These are phyloP conservation scores for Dendrobium huoshanense DNA, from an alignment of 106 monocot species.

Conservation along the genomic window DNA sequence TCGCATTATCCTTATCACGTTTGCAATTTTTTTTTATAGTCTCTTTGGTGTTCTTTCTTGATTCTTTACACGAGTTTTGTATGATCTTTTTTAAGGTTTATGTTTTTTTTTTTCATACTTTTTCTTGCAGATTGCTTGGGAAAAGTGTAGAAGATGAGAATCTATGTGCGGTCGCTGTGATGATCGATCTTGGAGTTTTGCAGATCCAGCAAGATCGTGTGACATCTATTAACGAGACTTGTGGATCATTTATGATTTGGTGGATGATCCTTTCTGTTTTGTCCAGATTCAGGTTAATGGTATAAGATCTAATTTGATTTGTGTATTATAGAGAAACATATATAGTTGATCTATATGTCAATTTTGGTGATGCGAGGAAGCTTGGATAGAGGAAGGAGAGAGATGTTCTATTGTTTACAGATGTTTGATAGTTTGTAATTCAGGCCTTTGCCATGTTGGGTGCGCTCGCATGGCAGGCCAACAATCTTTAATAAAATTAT, in stretches of 20 bases:
- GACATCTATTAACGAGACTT: background rate
- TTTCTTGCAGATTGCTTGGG: too few relatives aligned
- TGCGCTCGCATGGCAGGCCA: too few relatives aligned
- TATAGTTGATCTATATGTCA: background rate
- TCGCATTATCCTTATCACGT: conserved; percentile 52
- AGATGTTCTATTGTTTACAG: too few relatives aligned
- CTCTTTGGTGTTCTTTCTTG: background rate
- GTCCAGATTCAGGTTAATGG: background rate
- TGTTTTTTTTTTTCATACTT: background rate
- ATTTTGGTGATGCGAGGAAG: background rate
- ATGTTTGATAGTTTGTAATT: too few relatives aligned
- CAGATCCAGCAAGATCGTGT: background rate
- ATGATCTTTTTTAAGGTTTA: background rate
- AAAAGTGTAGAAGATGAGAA: too few relatives aligned
- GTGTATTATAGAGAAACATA: background rate
- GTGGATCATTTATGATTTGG: background rate
- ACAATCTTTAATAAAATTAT: too few relatives aligned
- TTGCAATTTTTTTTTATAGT: background rate
- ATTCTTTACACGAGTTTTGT: background rate
- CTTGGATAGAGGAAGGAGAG: background rate
- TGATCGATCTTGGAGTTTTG: background rate
- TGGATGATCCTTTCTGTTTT: background rate
- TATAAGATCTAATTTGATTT: background rate
- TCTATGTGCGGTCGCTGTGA: background rate
- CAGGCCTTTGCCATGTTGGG: too few relatives aligned